phyloP scores from a whole-genome alignment of 495 filamentous ascomycete genomes.

The Neurospora tetraspora region DNA sequence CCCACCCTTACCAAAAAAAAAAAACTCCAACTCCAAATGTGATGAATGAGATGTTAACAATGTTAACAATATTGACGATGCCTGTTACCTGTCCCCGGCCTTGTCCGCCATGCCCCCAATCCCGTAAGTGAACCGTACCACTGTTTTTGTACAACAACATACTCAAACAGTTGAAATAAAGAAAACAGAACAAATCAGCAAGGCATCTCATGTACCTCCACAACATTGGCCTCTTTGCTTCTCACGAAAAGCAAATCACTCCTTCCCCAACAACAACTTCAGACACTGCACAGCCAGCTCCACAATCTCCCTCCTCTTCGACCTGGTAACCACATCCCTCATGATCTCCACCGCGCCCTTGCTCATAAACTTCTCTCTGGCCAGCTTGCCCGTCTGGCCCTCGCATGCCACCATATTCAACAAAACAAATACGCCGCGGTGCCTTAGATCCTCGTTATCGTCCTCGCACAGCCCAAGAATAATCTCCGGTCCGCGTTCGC shows the following conservation, averaged over 20 bases:
- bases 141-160: neutral
- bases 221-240: neutral
- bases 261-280: slow-evolving; percentile 43
- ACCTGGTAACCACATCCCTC: slow-evolving; percentile 54
- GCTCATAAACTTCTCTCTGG: slow-evolving; percentile 34
- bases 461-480: slow-evolving; percentile 67
- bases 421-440: slow-evolving; percentile 70
- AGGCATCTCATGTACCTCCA: neutral
- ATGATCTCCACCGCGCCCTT: slow-evolving; percentile 50
- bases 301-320: slow-evolving; percentile 51
- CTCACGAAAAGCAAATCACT: neutral
- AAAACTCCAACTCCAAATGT: neutral
- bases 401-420: slow-evolving; percentile 48
- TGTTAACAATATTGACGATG: neutral
- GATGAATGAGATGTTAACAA: neutral
- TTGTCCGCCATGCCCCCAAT: neutral
- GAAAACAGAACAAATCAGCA: neutral
- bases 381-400: slow-evolving; percentile 40
- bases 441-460: slow-evolving; percentile 60
- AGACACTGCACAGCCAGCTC: slow-evolving; percentile 53
- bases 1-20: neutral
- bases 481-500: slow-evolving; percentile 58
- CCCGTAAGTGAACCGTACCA: neutral
- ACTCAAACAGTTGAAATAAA: neutral
- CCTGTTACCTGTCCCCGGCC: neutral